Conservation (phyloP, 1,284 basidiomycete genomes). For the Tremellales sp. region DNA sequence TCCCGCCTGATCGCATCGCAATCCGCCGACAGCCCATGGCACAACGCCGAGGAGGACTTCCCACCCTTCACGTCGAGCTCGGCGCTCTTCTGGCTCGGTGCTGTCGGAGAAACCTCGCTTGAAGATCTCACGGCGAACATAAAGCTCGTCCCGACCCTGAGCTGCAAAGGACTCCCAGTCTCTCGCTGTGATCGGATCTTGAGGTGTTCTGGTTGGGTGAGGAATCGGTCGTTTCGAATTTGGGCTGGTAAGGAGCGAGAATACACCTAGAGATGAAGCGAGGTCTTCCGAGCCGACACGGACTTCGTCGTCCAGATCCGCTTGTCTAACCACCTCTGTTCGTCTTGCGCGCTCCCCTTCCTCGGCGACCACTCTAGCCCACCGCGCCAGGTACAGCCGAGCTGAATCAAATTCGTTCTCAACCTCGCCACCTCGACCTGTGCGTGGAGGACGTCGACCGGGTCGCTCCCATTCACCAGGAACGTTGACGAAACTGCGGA, state of each 20-base stretch:
- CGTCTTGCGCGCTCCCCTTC: slow-evolving; percentile 83
- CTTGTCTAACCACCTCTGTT: slow-evolving; percentile 56
- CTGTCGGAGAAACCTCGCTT: slow-evolving; percentile 62
- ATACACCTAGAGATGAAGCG: slow-evolving; percentile 73
- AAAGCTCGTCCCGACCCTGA: slow-evolving; percentile 40
- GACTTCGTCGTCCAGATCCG: slow-evolving; percentile 15
- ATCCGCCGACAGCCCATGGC: slow-evolving; percentile 56
- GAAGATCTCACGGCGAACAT: slow-evolving; percentile 44
- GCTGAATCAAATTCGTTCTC: slow-evolving; percentile 85
- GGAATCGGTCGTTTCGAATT: slow-evolving; percentile 35
- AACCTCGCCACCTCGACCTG: slow-evolving; percentile 60
- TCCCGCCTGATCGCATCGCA: slow-evolving; percentile 1
- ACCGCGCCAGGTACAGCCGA: slow-evolving; percentile 89
- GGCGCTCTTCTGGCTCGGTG: slow-evolving; percentile 67
- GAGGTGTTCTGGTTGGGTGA: slow-evolving; percentile 42
- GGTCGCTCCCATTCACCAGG: slow-evolving; percentile 63
- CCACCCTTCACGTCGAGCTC: slow-evolving; percentile 69
- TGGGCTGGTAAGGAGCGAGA: slow-evolving; percentile 62
- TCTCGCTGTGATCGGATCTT: slow-evolving; percentile 38
- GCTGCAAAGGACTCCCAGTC: slow-evolving; percentile 41
- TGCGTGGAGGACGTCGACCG: slow-evolving; percentile 51
- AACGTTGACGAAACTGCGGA: slow-evolving; percentile 75
- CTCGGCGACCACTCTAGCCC: slow-evolving; percentile 90
- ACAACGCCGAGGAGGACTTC: slow-evolving; percentile 82
- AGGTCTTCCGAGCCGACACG: slow-evolving; percentile 52